Evolutionary conservation across 23 red algal genomes (phyloP).

Genomic region (Chondrus crispus): DNA sequence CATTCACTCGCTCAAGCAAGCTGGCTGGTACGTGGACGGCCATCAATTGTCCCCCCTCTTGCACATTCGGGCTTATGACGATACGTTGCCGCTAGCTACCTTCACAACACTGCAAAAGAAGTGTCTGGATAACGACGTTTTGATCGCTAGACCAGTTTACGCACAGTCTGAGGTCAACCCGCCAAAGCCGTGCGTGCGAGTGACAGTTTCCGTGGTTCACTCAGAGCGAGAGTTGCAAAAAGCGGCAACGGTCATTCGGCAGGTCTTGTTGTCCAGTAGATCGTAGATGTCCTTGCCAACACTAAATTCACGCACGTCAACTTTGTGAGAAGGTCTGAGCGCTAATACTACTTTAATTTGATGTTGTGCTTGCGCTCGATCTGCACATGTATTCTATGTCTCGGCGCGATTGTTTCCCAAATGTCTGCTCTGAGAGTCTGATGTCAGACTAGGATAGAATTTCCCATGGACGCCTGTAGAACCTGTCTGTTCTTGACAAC

Average conservation of each 20-base stretch:
- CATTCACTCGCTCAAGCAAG: neutral
- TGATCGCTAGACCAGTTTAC: conserved; percentile 67
- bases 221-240: conserved; percentile 17
- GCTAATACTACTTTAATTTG: too few relatives aligned
- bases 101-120: conserved; percentile 34
- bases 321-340: too few relatives aligned
- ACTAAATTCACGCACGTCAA: too few relatives aligned
- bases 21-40: conserved; percentile 55
- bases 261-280: neutral
- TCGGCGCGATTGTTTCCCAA: too few relatives aligned
- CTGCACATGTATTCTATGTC: too few relatives aligned
- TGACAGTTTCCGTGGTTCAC: conserved; percentile 57
- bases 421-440: too few relatives aligned
- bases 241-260: conserved; percentile 49
- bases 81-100: neutral
- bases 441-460: too few relatives aligned
- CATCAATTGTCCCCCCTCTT: conserved; percentile 69
- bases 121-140: conserved; percentile 51
- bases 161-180: conserved; percentile 18
- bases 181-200: conserved; percentile 48
- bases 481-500: too few relatives aligned
- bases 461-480: too few relatives aligned
- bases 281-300: too few relatives aligned
- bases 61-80: conserved; percentile 39
- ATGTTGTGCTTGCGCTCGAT: too few relatives aligned